Base-by-base conservation (phyloP, 1,284 basidiomycete genomes). In the Gomphus sp. region DNA sequence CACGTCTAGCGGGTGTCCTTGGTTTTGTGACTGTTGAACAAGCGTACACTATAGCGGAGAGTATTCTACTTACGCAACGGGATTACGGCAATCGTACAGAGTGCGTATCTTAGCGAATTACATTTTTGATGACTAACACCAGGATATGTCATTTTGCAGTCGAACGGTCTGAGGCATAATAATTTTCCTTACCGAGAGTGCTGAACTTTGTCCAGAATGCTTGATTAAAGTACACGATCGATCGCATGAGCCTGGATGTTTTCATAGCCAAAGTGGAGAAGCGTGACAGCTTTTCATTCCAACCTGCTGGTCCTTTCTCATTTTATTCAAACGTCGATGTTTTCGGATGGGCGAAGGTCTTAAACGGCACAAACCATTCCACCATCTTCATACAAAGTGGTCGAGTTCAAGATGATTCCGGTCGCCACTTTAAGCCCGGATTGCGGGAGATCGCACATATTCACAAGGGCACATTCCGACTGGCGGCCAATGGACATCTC, bases 311-410 rank as follows among this genome's bases (percentile, higher is more conserved):
- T 7, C 77, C 86, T 11, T 98, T 81, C 80, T 74, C 81, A 25
- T 98, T 99, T 70, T 85, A 91, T 66, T 81, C 84, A 65, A 99
- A 98, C 76, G 78, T 94, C 64, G 96, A 99, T 73, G 83, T 92
- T 70, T 99, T 87, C 68, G 97, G 97, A 56, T 99, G 96, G 96
- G 76, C 80, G 53, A 86, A 84, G 41, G 94, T 93, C 22, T 22
- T 22, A 22, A 22, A 22, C 22, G 22, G 22, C 22, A 22, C 22
- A 22, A 22, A 22, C 22, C 22, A 98, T 72, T 96, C 93, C 74
- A 95, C 89, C 56, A 79, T 91, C 71, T 99, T 95, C 75, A 90
- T 99, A 71, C 96, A 99, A 76, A 99, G 99, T 70, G 97, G 97
- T 11, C 89, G 96, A 58, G 85, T 99, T 43, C 89, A 95, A 73